Evolutionary conservation across 495 filamentous ascomycete species (phyloP).

Genomic region (Aspergillus mulundensis): DNA sequence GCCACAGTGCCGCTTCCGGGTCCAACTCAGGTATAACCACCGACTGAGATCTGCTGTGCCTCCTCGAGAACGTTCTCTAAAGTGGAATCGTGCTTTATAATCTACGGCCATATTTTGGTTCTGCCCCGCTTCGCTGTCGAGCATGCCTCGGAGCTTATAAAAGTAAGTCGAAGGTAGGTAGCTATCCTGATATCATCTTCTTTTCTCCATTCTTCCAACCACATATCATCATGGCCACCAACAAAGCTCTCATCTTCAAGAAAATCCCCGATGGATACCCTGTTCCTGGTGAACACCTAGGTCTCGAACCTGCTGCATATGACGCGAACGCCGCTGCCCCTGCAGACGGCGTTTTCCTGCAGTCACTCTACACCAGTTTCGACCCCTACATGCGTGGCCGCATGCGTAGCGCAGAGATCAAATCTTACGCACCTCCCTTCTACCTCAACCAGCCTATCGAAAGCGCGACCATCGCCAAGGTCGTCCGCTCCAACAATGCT

Average conservation of each 20-base stretch:
- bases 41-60: background rate
- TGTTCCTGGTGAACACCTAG: constrained; percentile 66
- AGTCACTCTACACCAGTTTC: constrained; percentile 74
- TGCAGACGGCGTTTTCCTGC: constrained; percentile 63
- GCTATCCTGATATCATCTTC: background rate
- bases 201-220: background rate
- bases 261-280: constrained; percentile 64
- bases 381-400: constrained; percentile 86
- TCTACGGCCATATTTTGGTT: constrained; percentile 4
- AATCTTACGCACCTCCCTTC: constrained; percentile 64
- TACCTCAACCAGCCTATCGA: constrained; percentile 52
- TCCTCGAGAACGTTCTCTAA: constrained; percentile 11
- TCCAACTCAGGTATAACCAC: constrained; percentile 9
- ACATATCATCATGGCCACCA: constrained; percentile 37
- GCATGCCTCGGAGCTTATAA: constrained; percentile 7
- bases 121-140: constrained; percentile 7
- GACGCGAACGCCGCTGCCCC: constrained; percentile 63
- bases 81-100: constrained; percentile 15
- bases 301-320: constrained; percentile 62
- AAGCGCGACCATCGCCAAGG: constrained; percentile 54
- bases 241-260: constrained; percentile 82
- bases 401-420: constrained; percentile 45
- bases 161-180: background rate
- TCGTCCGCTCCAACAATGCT: constrained; percentile 60
- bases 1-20: constrained; percentile 1